A percentile compares a stretch with the other conserved stretches of the same genome.
These are phyloP conservation scores for Erythrophleum fordii DNA, from an alignment of 306 rosid species.

Conservation along the genomic window DNA sequence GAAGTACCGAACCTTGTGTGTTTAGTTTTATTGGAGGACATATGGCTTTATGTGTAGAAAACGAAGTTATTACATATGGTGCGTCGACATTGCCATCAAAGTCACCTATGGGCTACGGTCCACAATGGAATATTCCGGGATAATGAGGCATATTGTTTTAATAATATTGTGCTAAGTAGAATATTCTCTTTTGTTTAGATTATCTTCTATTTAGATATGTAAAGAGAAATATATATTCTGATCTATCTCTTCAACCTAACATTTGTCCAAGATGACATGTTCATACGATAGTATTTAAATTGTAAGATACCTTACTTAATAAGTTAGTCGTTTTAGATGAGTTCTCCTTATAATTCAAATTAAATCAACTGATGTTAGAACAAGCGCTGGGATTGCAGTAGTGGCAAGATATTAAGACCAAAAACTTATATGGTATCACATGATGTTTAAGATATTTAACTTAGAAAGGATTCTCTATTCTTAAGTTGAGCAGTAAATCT, in stretches of 20 bases:
- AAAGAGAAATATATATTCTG: not conserved
- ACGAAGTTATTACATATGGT: not conserved
- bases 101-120: constrained; percentile 30
- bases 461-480: no score
- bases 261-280: constrained; percentile 39
- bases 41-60: not conserved
- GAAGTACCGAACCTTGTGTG: not conserved
- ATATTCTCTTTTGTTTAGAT: constrained; percentile 53
- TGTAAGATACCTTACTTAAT: no score
- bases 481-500: no score
- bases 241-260: constrained; percentile 33
- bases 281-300: no score
- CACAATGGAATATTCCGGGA: constrained; percentile 53
- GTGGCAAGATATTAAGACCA: no score
- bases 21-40: not conserved
- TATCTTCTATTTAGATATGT: constrained; percentile 38
- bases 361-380: no score
- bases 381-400: no score
- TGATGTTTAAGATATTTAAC: no score
- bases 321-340: no score
- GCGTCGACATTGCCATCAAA: constrained; percentile 24
- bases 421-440: no score
- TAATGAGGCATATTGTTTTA: constrained; percentile 34
- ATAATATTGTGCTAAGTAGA: constrained; percentile 32
- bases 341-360: no score